Percentiles rank a stretch among this genome's conserved stretches.
These are phyloP conservation scores for Mortierella hygrophila DNA, from an alignment of 192 early-diverging fungal genomes.

Conservation along the genomic window DNA sequence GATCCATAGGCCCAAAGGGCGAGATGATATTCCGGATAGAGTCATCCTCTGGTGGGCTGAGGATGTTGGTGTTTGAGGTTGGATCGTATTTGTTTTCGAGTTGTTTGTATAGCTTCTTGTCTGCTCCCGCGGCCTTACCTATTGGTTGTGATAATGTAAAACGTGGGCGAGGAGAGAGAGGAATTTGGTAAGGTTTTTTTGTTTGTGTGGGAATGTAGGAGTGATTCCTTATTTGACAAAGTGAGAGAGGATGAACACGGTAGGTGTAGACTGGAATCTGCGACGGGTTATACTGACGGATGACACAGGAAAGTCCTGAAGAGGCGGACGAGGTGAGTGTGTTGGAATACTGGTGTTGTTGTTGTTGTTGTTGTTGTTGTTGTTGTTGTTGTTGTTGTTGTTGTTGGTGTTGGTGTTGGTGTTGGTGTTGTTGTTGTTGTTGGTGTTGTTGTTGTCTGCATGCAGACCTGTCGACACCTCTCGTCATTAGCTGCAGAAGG, in stretches of 20 bases:
- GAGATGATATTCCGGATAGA: slow-evolving; percentile 76
- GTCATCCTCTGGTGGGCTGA: slow-evolving; percentile 73
- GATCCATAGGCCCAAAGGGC: slow-evolving; percentile 88
- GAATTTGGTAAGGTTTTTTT: too few species aligned
- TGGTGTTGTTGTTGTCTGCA: neutral
- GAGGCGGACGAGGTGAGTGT: neutral
- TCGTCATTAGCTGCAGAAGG: neutral
- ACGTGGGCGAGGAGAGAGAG: neutral
- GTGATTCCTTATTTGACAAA: neutral
- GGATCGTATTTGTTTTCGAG: slow-evolving; percentile 88
- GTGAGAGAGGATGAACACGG: neutral
- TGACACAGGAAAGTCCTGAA: neutral
- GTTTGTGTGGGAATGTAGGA: neutral
- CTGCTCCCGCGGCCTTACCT: slow-evolving; percentile 93
- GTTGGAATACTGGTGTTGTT: neutral
- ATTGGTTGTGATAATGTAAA: neutral
- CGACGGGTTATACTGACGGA: neutral
- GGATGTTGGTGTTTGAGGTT: slow-evolving; percentile 41
- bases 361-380: too few species aligned
- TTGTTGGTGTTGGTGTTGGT: neutral
- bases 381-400: too few species aligned
- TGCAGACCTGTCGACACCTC: neutral
- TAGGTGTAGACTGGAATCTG: neutral
- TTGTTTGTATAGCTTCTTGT: slow-evolving; percentile 92
- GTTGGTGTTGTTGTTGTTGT: too few species aligned